Evolutionary conservation across 345 rosid genomes (phyloP).

Genomic region (Psidium friedrichsthalianum): DNA sequence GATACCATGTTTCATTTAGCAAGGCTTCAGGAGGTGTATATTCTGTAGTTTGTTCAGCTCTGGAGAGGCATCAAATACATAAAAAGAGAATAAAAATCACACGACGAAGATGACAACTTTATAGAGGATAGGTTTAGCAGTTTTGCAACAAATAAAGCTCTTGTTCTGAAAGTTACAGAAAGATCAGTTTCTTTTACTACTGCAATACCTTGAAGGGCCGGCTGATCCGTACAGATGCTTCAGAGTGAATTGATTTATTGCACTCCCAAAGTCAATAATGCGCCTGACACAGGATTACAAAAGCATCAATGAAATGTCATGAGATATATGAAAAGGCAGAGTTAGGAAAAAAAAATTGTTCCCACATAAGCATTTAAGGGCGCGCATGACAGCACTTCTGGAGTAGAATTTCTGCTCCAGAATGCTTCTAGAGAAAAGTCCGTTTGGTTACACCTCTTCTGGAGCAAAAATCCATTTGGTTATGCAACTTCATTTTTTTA

Average conservation of each 20-base stretch:
- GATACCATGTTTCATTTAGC: background rate
- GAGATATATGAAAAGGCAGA: background rate
- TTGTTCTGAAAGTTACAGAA: background rate
- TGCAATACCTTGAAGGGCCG: slow-evolving; percentile 82
- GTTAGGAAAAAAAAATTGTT: background rate
- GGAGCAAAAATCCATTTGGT: no score
- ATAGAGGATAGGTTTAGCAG: background rate
- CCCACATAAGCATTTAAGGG: background rate
- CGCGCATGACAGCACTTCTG: no score
- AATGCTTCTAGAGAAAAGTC: no score
- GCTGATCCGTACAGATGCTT: slow-evolving; percentile 66
- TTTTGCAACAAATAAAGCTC: background rate
- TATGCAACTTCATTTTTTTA: no score
- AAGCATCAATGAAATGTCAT: slow-evolving; percentile 2
- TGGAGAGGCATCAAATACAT: no score
- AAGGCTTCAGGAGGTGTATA: no score
- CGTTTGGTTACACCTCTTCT: no score
- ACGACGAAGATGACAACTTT: background rate
- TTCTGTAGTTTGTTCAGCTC: no score
- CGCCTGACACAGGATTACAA: slow-evolving; percentile 42
- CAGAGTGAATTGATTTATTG: slow-evolving; percentile 73
- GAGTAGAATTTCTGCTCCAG: no score
- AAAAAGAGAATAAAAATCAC: no score
- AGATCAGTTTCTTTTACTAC: background rate
- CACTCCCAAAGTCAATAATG: slow-evolving; percentile 94